phyloP scores from a whole-genome alignment of 2,329 filamentous ascomycete species.

The Chaetomiaceae sp. region DNA sequence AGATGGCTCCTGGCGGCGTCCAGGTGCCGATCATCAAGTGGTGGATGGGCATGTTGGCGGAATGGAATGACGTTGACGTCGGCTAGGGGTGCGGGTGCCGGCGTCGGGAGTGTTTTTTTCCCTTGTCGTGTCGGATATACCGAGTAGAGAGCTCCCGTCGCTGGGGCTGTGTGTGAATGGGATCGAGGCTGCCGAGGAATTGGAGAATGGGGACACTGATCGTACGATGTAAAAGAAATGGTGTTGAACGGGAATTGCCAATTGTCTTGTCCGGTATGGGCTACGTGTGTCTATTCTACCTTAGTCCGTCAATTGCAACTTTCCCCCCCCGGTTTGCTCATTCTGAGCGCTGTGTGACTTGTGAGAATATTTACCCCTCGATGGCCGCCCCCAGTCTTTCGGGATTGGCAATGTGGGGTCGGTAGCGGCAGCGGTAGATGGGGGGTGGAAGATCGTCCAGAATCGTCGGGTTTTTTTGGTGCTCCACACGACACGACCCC shows the following conservation, averaged over 20 bases:
- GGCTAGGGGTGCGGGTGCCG: too few species aligned
- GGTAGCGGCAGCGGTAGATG: conserved; percentile 18
- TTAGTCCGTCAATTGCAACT: not conserved
- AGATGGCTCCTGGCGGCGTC: conserved; percentile 85
- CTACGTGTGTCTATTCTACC: not conserved
- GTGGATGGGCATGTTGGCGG: conserved; percentile 65
- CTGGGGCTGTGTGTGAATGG: too few species aligned
- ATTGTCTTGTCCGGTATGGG: too few species aligned
- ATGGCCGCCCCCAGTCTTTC: not conserved
- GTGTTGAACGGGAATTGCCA: not conserved
- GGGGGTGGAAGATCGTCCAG: conserved; percentile 11
- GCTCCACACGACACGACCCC: not conserved
- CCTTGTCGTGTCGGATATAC: not conserved
- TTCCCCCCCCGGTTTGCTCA: not conserved
- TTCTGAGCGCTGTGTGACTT: not conserved
- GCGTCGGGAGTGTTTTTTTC: conserved; percentile 9
- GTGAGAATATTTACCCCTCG: conserved; percentile 16
- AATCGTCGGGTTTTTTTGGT: conserved; percentile 2
- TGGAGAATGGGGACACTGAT: not conserved
- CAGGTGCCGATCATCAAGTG: conserved; percentile 91
- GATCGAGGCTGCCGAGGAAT: not conserved
- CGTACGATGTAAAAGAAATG: conserved; percentile 6
- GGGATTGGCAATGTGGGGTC: conserved; percentile 17
- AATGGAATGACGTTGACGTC: too few species aligned
- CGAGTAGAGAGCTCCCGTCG: not conserved